Base-by-base conservation (phyloP, 2,329 filamentous ascomycete genomes). In the Chaetomium sp. region DNA sequence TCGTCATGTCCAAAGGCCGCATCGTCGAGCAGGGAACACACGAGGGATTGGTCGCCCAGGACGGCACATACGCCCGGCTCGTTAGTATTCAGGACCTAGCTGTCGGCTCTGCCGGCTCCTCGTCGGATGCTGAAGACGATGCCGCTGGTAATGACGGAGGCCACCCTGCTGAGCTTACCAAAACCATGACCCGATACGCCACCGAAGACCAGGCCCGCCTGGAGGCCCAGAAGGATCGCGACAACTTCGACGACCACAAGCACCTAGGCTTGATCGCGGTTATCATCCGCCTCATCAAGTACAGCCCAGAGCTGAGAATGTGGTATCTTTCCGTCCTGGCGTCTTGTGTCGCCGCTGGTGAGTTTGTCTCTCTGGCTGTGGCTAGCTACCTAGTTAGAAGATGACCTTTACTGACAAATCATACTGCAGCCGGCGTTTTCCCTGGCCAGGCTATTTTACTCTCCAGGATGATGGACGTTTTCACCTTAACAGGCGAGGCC, bases 401-500 rank as follows among this genome's bases (percentile, higher is more conserved):
- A 6, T 2, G 4, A 9, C 10, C 16, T 5, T 21, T 29, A 31
- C 35, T 57, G 25, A 57, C 55, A 27, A 16, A 21, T 5, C 13
- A 25, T 12, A 19, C 27, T 16, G 10, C n/a, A 65, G 65, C 67
- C 19, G 67, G 57, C 10, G 31, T 63, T 2, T 79, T 76, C 57
- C 81, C 81, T 0, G 78, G 74, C 3, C 79, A 83, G 57, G 78
- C 81, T 2, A 72, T 83, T 60, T 67, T 83, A 10, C 71, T 81
- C 38, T 76, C 77, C 12, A 75, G 74, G 54, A 74, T 80, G 16
- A 76, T 80, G 54, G 74, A 80, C 6, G 77, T 80, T 7, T 82
- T 82, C 62, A 67, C 68, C 1, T 60, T 70, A 2, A 75, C 72
- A 2, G 73, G 74, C 1, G 68, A 74, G 1, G 72, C 67, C 4